Evolutionary conservation across 2,329 filamentous ascomycete species (phyloP).

Genomic region (Fonsecaea nubica): DNA sequence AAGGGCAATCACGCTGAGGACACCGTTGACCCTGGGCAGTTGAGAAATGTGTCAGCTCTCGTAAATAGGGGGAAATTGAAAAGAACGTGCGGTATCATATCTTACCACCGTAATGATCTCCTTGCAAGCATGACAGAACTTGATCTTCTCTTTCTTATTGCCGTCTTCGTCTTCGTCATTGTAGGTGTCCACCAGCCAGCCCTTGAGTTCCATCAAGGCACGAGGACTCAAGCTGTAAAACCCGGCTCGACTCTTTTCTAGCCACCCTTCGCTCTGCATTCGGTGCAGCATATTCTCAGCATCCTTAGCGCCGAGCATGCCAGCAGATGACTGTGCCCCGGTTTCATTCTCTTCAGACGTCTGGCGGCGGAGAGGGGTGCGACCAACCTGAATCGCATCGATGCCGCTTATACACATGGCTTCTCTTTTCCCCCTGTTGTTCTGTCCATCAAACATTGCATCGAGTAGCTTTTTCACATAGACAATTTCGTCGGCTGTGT

Average conservation of each 20-base stretch:
- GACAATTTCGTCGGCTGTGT: conserved; percentile 80
- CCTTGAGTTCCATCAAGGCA: conserved; percentile 80
- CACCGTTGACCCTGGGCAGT: conserved; percentile 72
- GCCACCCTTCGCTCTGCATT: conserved; percentile 81
- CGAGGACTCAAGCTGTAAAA: conserved; percentile 80
- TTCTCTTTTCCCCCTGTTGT: conserved; percentile 81
- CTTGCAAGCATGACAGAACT: conserved; percentile 84
- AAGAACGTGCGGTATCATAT: conserved; percentile 6
- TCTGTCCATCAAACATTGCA: conserved; percentile 81
- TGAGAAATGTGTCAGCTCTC: conserved; percentile 13
- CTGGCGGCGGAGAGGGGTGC: conserved; percentile 49
- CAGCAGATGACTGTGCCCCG: conserved; percentile 46
- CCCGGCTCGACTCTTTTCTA: conserved; percentile 73
- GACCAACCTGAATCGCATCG: conserved; percentile 74
- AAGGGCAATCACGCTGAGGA: conserved; percentile 68
- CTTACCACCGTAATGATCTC: conserved; percentile 80
- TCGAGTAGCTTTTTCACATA: conserved; percentile 89
- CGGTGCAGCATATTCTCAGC: conserved; percentile 74
- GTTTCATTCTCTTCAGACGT: conserved; percentile 41
- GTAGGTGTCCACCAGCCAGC: conserved; percentile 87
- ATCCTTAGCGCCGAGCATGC: conserved; percentile 72
- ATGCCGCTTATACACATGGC: conserved; percentile 81
- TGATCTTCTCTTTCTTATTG: conserved; percentile 71
- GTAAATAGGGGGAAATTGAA: neutral
- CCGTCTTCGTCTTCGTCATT: conserved; percentile 71